Base-by-base conservation (phyloP, 192 early-diverging fungal genomes). In the Geranomyces variabilis region DNA sequence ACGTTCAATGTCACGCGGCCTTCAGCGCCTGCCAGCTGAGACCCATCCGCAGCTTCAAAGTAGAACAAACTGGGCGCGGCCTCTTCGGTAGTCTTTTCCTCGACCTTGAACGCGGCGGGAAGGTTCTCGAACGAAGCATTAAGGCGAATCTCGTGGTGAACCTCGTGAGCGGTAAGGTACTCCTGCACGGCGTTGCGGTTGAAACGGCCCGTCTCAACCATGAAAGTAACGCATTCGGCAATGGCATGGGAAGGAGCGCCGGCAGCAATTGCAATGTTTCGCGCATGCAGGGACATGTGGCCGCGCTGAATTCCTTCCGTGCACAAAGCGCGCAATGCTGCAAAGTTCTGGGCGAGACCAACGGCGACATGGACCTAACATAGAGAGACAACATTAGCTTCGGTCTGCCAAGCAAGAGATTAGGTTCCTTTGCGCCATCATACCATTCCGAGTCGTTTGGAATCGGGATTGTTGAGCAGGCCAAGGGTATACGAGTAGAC, bases 301-400 rank as follows among this genome's bases (percentile, higher is more conserved):
- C 90, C 89, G 26, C 83, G 79, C 69, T 92, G 90, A 71, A 92
- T 92, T 4, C 91, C 91, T 67, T 92, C 91, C 14, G 91, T 89
- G 9, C 81, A 77, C 19, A 92, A 70, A 9, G 91, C 91, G 33
- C 91, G 65, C 17, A 92, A 74, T 6, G 91, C 91, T 13, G 91
- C 91, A 87, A 92, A 92, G 77, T 92, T 92, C 75, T 92, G 91
- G 1, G 91, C 90, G 30, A 92, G 77, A 3, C 91, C 91, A 26
- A 91, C 83, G 15, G 84, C 83, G 17, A 81, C 86, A 82, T 91
- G 83, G 10, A 83, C 76, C 82, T 89, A 60, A 17, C 14, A 36
- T 47, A 43, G 24, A 36, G 12, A 77, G 15, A 19, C 45, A 41
- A 4, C 24, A 10, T 82, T 30, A 4, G 0, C 47, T 47, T 47